Base-by-base conservation (phyloP, 2,329 filamentous ascomycete genomes). In the Hypoxylon sp. region DNA sequence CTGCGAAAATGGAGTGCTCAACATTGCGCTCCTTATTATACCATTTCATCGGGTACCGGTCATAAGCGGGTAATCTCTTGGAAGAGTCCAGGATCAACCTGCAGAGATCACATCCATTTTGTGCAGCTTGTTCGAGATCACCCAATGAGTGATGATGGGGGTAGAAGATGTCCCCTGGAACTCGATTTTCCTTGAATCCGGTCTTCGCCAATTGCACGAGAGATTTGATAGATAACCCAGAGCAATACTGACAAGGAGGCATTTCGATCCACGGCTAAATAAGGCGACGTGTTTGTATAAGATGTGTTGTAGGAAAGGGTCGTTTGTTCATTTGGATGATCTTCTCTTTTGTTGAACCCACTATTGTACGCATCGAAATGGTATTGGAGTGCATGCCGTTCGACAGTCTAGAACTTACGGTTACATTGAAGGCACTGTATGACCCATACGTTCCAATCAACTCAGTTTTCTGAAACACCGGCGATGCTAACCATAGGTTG, bases 41-140 rank as follows among this genome's bases (percentile, higher is more conserved):
- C 21, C 21, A 25, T 9, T 25, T 25, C 21, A 9, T 25, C 9
- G 6, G 21, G 6, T 9, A 25, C 21, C 9, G 21, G 21, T 5
- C 9, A 9, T 15, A 13, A 15, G 5, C 15, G 8, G 30, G 13
- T 15, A 15, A 7, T 16, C n/a, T 9, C 17, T 32, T 13, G 30
- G 17, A 32, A 32, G 12, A 32, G 8, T 50, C 56, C 6, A 32
- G 6, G 5, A 32, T 12, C 13, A 32, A 13, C 30, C 3, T 17
- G 9, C 30, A 32, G 2, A 32, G 13, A 13, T 11, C 13, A 32
- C 30, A 32, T 5, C 30, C 30, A 15, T 15, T 5, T 6, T 25
- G 5, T 25, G 21, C 21, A 6, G 9, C 5, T 9, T 5, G 6
- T 25, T 25, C 21, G 5, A 25, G 9, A 25, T 25, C 21, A 9